Evolutionary conservation across 345 rosid genomes (phyloP).

Genomic region (Combretum micranthum): DNA sequence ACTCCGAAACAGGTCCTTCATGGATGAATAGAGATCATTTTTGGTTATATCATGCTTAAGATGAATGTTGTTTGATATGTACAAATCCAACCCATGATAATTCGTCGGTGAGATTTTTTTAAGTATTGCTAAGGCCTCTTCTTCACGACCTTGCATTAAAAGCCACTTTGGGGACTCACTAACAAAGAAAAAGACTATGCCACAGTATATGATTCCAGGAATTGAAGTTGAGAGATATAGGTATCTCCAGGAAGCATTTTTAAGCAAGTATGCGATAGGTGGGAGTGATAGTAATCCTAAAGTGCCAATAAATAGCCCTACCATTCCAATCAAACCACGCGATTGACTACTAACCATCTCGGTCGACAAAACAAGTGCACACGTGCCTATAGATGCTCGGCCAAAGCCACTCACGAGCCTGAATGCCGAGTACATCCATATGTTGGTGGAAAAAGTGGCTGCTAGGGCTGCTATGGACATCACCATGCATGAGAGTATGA

Average conservation of each 20-base stretch:
- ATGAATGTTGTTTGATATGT: background rate
- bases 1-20: conserved; percentile 11
- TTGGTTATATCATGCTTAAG: background rate
- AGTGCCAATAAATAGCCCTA: conserved; percentile 37
- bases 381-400: conserved; percentile 22
- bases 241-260: conserved; percentile 37
- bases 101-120: background rate
- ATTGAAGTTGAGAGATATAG: conserved; percentile 36
- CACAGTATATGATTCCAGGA: conserved; percentile 24
- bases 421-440: conserved; percentile 28
- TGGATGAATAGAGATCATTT: conserved; percentile 9
- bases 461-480: conserved; percentile 28
- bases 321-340: conserved; percentile 38
- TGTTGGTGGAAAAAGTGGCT: conserved; percentile 21
- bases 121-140: conserved; percentile 27
- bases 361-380: conserved; percentile 30
- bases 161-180: conserved; percentile 58
- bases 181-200: conserved; percentile 21
- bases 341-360: conserved; percentile 33
- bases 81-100: background rate
- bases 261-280: conserved; percentile 25
- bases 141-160: conserved; percentile 25
- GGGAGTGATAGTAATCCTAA: conserved; percentile 50
- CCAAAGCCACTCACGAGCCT: conserved; percentile 26
- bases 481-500: conserved; percentile 20